Conservation (phyloP, 1,284 basidiomycete species). For the Wallemia hederae region DNA sequence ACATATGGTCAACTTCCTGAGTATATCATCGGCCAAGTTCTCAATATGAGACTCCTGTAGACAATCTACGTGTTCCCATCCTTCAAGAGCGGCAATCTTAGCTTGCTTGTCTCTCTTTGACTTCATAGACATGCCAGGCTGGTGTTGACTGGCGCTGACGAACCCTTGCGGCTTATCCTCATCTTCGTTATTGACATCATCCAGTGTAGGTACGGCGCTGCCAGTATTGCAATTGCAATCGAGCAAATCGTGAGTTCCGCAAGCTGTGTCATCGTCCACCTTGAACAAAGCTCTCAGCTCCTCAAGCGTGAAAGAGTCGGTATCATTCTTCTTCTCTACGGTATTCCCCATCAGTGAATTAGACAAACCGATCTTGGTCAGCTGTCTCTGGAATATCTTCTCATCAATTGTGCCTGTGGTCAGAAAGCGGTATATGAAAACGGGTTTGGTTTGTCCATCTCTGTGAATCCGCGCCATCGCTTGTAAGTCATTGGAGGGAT, state of each 20-base stretch:
- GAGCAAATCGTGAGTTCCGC: constrained; percentile 71
- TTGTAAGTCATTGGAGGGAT: constrained; percentile 75
- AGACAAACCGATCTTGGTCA: constrained; percentile 69
- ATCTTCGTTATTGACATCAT: constrained; percentile 11
- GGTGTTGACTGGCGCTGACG: constrained; percentile 38
- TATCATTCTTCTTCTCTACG: constrained; percentile 23
- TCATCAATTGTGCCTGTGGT: constrained; percentile 20
- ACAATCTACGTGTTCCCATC: constrained; percentile 55
- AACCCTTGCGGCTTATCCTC: constrained; percentile 25
- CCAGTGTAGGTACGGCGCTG: constrained; percentile 5
- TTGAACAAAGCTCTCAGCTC: constrained; percentile 84
- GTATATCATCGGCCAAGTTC: neutral
- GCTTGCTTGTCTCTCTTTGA: constrained; percentile 30
- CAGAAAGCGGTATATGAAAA: constrained; percentile 54
- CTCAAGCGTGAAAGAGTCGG: constrained; percentile 60
- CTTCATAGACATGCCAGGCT: constrained; percentile 12
- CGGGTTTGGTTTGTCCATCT: constrained; percentile 75
- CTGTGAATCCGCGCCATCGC: constrained; percentile 89
- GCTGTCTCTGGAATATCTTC: constrained; percentile 37
- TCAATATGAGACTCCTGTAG: neutral
- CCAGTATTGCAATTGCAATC: constrained; percentile 30
- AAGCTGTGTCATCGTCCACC: constrained; percentile 44
- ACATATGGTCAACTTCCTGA: neutral
- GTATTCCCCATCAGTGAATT: constrained; percentile 21
- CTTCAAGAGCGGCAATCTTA: constrained; percentile 47